A percentile compares a stretch with the other conserved stretches of the same genome.
phyloP scores from a whole-genome alignment of 2,329 filamentous ascomycete species.

The Nemania sp. region DNA sequence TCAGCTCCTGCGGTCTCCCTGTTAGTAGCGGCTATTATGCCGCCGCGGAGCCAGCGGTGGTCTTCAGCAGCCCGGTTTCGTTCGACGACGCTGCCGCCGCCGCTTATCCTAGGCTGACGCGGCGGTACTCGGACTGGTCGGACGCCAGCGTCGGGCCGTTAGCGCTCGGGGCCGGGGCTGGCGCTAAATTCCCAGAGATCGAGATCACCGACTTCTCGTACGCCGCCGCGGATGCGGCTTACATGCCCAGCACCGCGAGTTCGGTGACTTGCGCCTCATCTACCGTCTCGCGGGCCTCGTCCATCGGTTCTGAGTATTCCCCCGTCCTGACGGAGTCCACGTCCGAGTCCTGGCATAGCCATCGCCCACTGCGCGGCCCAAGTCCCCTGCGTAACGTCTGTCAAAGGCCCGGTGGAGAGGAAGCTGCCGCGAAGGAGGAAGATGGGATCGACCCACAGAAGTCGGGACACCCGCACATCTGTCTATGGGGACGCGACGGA shows the following conservation, averaged over 20 bases:
- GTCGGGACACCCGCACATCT: constrained; percentile 42
- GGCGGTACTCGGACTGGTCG: constrained; percentile 23
- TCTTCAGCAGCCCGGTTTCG: constrained; percentile 7
- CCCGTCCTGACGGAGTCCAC: constrained; percentile 30
- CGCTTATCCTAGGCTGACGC: constrained; percentile 7
- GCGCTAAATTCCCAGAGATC: constrained; percentile 21
- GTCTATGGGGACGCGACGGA: constrained; percentile 45
- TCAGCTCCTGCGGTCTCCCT: no score
- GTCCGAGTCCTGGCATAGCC: constrained; percentile 14
- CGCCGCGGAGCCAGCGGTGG: constrained; percentile 7
- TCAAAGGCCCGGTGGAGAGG: neutral
- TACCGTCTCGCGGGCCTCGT: constrained; percentile 26
- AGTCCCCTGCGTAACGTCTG: constrained; percentile 30
- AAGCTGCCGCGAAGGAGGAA: neutral
- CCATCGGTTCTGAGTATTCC: constrained; percentile 26
- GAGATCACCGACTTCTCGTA: constrained; percentile 18
- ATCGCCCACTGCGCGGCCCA: constrained; percentile 20
- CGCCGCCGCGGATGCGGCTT: neutral
- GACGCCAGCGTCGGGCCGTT: constrained; percentile 16
- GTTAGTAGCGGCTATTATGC: neutral
- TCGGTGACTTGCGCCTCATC: constrained; percentile 28
- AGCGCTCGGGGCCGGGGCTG: constrained; percentile 10
- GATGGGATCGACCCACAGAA: constrained; percentile 28
- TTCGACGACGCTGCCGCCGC: constrained; percentile 12
- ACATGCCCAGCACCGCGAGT: constrained; percentile 18